phyloP scores from a whole-genome alignment of 306 rosid genomes.

The Macrotyloma uniflorum region DNA sequence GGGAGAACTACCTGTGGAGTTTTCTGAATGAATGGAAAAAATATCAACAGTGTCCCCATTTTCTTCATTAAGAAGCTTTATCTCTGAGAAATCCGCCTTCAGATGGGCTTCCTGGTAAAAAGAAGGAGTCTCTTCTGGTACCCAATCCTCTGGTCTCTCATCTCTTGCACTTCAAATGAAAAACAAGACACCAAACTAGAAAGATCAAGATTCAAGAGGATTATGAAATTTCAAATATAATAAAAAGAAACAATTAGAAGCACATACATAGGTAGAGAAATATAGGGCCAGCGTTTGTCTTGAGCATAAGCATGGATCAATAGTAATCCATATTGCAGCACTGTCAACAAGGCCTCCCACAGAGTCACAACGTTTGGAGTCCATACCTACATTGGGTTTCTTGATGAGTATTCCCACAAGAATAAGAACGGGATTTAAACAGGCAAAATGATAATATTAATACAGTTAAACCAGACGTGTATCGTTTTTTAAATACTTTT shows the following conservation, averaged over 20 bases:
- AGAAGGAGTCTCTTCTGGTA: slow-evolving; percentile 65
- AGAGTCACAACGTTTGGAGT: slow-evolving; percentile 87
- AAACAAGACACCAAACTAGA: slow-evolving; percentile 41
- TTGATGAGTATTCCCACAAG: slow-evolving; percentile 15
- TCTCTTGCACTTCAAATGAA: slow-evolving; percentile 63
- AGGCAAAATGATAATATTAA: not conserved
- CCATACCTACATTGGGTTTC: slow-evolving; percentile 70
- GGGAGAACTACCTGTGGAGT: slow-evolving; percentile 50
- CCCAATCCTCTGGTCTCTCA: slow-evolving; percentile 97
- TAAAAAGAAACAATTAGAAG: slow-evolving; percentile 17
- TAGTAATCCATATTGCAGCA: slow-evolving; percentile 78
- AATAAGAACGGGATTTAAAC: slow-evolving; percentile 2
- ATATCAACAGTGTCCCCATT: slow-evolving; percentile 50
- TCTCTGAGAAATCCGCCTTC: slow-evolving; percentile 44
- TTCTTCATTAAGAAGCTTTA: slow-evolving; percentile 45
- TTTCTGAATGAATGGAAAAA: slow-evolving; percentile 65
- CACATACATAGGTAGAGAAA: slow-evolving; percentile 84
- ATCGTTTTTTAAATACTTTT: not conserved
- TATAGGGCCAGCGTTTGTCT: slow-evolving; percentile 94
- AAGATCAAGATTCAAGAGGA: slow-evolving; percentile 26
- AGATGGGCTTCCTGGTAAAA: slow-evolving; percentile 23
- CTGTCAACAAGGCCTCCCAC: slow-evolving; percentile 94
- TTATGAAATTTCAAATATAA: not conserved
- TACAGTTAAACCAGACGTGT: slow-evolving; percentile 32
- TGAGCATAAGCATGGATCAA: slow-evolving; percentile 95